Percentiles rank a stretch among this genome's conserved stretches.
Evolutionary conservation across 1,139 yeast genomes (phyloP).

Genomic region (Yarrowia galli): DNA sequence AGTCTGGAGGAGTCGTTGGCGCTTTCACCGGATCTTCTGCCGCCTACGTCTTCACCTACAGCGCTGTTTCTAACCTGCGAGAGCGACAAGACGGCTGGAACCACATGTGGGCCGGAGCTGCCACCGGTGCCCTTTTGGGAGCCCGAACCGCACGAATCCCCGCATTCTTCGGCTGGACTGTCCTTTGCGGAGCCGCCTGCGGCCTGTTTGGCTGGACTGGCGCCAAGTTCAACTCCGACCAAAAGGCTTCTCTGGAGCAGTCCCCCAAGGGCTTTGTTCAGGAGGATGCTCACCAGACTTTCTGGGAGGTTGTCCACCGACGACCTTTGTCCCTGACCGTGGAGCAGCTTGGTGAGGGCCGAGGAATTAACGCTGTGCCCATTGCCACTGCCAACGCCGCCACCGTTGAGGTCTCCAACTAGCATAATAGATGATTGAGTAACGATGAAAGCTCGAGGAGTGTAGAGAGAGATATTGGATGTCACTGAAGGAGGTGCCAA

Average conservation of each 20-base stretch:
- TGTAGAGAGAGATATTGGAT: no score
- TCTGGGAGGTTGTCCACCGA: constrained; percentile 85
- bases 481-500: no score
- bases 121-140: constrained; percentile 59
- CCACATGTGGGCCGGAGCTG: constrained; percentile 59
- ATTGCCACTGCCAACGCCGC: constrained; percentile 37
- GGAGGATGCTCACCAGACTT: constrained; percentile 65
- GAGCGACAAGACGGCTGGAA: constrained; percentile 57
- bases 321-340: constrained; percentile 83
- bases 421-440: constrained; percentile 22
- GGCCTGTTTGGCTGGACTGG: constrained; percentile 57
- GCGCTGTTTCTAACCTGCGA: constrained; percentile 55
- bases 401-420: neutral
- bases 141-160: constrained; percentile 45
- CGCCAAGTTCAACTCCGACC: constrained; percentile 52
- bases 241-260: constrained; percentile 48
- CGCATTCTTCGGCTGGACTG: constrained; percentile 25
- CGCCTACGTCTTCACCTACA: constrained; percentile 53
- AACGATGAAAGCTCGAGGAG: neutral
- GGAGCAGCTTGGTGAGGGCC: constrained; percentile 66
- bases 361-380: constrained; percentile 44
- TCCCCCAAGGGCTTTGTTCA: constrained; percentile 47
- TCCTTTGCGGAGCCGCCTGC: constrained; percentile 15
- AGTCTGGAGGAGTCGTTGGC: constrained; percentile 39
- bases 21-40: constrained; percentile 51